Conservation (phyloP, 2,329 filamentous ascomycete species). For the Coniochaeta hoffmannii region DNA sequence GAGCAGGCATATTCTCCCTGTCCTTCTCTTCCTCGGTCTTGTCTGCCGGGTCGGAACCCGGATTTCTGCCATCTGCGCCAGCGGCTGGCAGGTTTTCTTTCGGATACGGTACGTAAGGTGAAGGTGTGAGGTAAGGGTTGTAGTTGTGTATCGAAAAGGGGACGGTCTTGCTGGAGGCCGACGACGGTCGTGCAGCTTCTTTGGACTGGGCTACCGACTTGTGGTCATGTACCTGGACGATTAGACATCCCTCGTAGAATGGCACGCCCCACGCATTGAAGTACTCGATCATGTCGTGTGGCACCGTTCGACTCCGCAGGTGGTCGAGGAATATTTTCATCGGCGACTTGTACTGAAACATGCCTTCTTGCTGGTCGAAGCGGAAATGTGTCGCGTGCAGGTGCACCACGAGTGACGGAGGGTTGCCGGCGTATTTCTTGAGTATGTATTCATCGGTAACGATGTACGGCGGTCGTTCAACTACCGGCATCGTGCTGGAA, state of each 20-base stretch:
- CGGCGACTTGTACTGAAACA: conserved; percentile 84
- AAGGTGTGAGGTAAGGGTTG: conserved; percentile 84
- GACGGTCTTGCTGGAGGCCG: conserved; percentile 52
- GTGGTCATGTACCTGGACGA: conserved; percentile 90
- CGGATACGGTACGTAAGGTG: conserved; percentile 72
- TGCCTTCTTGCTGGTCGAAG: conserved; percentile 90
- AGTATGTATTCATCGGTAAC: conserved; percentile 71
- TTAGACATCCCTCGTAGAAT: conserved; percentile 93
- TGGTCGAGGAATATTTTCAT: conserved; percentile 80
- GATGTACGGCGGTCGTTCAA: conserved; percentile 52
- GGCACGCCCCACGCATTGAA: conserved; percentile 63
- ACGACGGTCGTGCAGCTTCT: conserved; percentile 44
- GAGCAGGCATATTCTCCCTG: conserved; percentile 52
- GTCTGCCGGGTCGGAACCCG: conserved; percentile 27
- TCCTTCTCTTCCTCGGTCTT: conserved; percentile 36
- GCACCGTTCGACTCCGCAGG: conserved; percentile 66
- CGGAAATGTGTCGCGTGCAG: conserved; percentile 80
- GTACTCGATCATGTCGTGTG: conserved; percentile 80
- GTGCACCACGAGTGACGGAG: conserved; percentile 81
- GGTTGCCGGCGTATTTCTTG: conserved; percentile 58
- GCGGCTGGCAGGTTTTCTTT: conserved; percentile 32
- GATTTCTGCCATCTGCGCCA: conserved; percentile 14
- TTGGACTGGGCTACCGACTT: conserved; percentile 58
- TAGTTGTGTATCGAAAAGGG: conserved; percentile 89
- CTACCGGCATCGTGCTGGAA: conserved; percentile 22